phyloP scores from a whole-genome alignment of 2,329 filamentous ascomycete species.

The Ascochyta koolunga region DNA sequence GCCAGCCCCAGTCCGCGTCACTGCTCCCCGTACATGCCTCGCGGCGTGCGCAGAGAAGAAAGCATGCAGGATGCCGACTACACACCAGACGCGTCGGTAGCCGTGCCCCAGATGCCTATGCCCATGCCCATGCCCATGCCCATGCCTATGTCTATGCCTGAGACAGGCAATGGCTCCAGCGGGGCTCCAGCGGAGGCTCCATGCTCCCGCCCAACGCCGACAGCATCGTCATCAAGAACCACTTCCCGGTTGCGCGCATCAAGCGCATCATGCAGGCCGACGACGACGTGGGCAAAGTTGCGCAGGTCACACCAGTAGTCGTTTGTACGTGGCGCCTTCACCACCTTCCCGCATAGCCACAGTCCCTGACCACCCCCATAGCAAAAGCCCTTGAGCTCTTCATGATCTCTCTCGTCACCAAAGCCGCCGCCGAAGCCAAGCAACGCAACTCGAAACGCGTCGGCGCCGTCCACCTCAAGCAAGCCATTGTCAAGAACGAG shows the following conservation, averaged over 20 bases:
- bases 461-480: conserved; percentile 88
- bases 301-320: conserved; percentile 94
- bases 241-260: conserved; percentile 95
- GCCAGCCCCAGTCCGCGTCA: conserved; percentile 20
- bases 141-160: conserved; percentile 26
- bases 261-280: conserved; percentile 99
- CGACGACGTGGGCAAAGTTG: conserved; percentile 97
- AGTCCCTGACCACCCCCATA: conserved; percentile 36
- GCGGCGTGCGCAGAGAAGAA: conserved; percentile 32
- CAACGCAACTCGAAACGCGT: conserved; percentile 87
- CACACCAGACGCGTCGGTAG: conserved; percentile 41
- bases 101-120: conserved; percentile 26
- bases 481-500: conserved; percentile 84
- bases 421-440: conserved; percentile 82
- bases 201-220: conserved; percentile 47
- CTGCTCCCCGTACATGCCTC: conserved; percentile 36
- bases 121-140: too few species aligned
- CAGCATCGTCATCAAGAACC: conserved; percentile 82
- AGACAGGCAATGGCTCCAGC: conserved; percentile 25
- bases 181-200: conserved; percentile 27
- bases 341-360: not conserved
- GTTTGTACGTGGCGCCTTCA: conserved; percentile 64
- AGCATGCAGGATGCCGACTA: conserved; percentile 47
- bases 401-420: conserved; percentile 92
- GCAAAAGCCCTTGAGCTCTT: conserved; percentile 96